These are phyloP conservation scores for Lophiostoma macrostomum DNA, from an alignment of 495 filamentous ascomycete genomes.

Conservation along the genomic window DNA sequence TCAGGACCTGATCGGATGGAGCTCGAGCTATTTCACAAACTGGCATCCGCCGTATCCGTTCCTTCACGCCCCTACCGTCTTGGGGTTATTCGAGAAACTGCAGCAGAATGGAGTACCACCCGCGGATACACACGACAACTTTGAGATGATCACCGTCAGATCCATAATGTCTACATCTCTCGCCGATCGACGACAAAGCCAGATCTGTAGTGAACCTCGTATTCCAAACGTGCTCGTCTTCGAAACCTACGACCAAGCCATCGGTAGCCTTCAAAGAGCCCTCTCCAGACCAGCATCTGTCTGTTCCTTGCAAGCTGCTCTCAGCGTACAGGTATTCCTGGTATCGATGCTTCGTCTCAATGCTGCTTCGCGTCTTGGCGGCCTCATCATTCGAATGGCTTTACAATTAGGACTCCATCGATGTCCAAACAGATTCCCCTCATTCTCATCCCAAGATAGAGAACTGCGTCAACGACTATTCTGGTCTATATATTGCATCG, in stretches of 20 bases:
- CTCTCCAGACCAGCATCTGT: conserved; percentile 44
- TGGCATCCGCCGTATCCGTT: conserved; percentile 53
- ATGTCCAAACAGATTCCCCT: conserved; percentile 46
- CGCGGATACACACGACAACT: not conserved
- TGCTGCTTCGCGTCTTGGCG: conserved; percentile 49
- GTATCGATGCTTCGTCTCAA: conserved; percentile 49
- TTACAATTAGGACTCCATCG: conserved; percentile 51
- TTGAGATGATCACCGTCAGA: conserved; percentile 42
- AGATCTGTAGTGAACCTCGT: conserved; percentile 3
- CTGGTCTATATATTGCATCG: conserved; percentile 52
- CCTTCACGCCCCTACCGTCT: conserved; percentile 46
- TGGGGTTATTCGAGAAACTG: conserved; percentile 41
- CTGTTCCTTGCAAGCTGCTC: conserved; percentile 45
- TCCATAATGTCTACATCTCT: conserved; percentile 48
- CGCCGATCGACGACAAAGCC: conserved; percentile 11
- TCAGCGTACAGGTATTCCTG: conserved; percentile 48
- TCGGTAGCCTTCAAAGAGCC: conserved; percentile 40
- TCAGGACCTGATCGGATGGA: conserved; percentile 41
- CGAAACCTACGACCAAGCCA: conserved; percentile 39
- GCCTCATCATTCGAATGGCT: conserved; percentile 48
- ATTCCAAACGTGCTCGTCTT: conserved; percentile 43
- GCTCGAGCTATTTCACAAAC: conserved; percentile 46
- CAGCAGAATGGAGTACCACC: conserved; percentile 29
- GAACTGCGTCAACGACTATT: conserved; percentile 48
- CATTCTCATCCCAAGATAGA: conserved; percentile 42